Base-by-base conservation (phyloP, 2,329 filamentous ascomycete species). In the Fusarium subglutinans region DNA sequence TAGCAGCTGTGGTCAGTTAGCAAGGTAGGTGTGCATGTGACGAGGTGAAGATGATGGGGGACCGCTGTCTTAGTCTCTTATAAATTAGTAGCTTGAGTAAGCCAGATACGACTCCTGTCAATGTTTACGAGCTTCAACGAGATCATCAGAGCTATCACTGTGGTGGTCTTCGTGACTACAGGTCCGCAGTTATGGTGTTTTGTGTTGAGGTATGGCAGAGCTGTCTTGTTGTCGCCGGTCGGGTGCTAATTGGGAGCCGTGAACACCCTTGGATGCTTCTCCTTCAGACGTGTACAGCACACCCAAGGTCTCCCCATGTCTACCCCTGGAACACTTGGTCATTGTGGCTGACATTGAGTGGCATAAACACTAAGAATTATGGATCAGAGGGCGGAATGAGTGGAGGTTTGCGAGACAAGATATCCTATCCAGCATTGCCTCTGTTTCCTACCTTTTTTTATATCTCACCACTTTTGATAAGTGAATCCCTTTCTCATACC, bases 11-110 rank as follows among this genome's bases (percentile, higher is more conserved):
- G 38, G 48, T 62, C 33, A 57, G 50, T 35, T n/a, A 61, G 58
- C 24, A 40, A 55, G 51, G 35, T 54, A 54, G 35, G 35, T 55
- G 51, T 53, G 59, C 72, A 76, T 74, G 64, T 75, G 67, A 72
- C 68, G 64, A 64, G 56, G 56, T 40, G 45, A 70, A 44, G 33
- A 18, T 43, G 15, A 15, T 24, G 24, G 35, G 37, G 30, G 40
- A 35, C n/a, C 28, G 40, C 41, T 20, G 30, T 51, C 38, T 45
- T 50, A n/a, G 24, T 41, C 30, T 63, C 37, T 26, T 18, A 24
- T 37, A 37, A 24, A 45, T 22, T 30, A 35, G n/a, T 37, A 20
- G n/a, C 30, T 40, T 66, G 33, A 26, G 15, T 14, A 56, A 47
- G 17, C 28, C 26, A 37, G n/a, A 37, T 38, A 11, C 30, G 24